These are phyloP conservation scores for Penicillium sp. DNA, from an alignment of 2,329 filamentous ascomycete species.

Conservation along the genomic window DNA sequence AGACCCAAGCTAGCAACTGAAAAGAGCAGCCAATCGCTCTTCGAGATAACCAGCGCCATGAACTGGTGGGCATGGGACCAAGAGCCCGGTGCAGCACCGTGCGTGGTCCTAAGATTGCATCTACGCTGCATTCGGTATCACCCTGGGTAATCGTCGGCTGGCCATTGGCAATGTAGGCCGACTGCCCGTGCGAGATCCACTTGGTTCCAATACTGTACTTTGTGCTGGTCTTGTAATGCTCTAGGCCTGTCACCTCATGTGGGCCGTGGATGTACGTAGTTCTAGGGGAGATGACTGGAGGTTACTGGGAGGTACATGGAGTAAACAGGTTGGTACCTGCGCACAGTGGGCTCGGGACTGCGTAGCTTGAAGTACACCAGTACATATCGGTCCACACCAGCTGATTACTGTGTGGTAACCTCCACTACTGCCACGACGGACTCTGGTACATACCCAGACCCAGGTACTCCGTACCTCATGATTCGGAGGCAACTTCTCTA, in stretches of 20 bases:
- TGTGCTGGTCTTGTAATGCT: background rate
- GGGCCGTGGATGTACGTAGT: background rate
- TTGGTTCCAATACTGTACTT: background rate
- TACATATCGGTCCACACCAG: background rate
- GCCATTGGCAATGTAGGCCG: conserved; percentile 8
- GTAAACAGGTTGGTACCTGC: background rate
- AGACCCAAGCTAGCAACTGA: conserved; percentile 8
- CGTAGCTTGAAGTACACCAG: background rate
- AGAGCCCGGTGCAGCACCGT: conserved; percentile 9
- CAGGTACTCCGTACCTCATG: conserved; percentile 17
- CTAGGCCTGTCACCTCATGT: background rate
- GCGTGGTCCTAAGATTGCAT: conserved; percentile 20
- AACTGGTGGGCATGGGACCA: conserved; percentile 13
- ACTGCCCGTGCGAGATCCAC: conserved; percentile 13
- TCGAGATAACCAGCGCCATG: conserved; percentile 12
- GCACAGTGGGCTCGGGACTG: background rate
- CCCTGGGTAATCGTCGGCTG: conserved; percentile 14
- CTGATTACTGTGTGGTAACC: background rate
- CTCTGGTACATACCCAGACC: conserved; percentile 9
- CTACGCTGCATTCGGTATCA: conserved; percentile 21
- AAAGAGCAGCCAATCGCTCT: conserved; percentile 8
- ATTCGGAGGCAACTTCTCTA: conserved; percentile 20
- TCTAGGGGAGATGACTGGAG: background rate
- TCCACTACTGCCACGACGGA: conserved; percentile 13
- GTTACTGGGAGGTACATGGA: background rate